Evolutionary conservation across 345 rosid species (phyloP), one percentile per base, ranked within the genome.

Genomic region (Populus nigra): DNA sequence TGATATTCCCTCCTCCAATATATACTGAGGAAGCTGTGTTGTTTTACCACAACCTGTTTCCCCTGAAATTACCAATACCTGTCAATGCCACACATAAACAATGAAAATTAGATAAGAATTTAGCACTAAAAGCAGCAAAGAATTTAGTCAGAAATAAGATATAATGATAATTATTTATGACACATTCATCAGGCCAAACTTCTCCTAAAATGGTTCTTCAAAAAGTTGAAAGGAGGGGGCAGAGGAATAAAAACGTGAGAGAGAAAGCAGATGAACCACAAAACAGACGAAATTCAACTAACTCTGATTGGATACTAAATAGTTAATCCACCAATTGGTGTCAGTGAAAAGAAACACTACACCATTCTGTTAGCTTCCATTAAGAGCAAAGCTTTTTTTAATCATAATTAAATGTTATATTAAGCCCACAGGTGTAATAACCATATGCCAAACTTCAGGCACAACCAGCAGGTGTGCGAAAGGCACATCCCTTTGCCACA

Each of bases 11-110:
- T 91, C 92, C 82, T 95, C 99, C 77, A 95, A 85, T 71, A 95
- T 89, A 87, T 89, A 95, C 25, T 93, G 98, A 82, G 99, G 97
- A 76, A 95, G 96, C 78, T 95, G 99, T 68, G 99, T 93, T 71
- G 99, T 93, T 86, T 95, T 95, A 81, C 99, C 98, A 90, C 99
- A 95, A 33, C 99, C 99, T 2, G 99, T 95, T 87, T 92, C 98
- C 73, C 99, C 99, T 69, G 99, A 95, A 76, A 93, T 91, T 50
- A 95, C 98, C 78, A 93, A 65, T 66, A 93, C 96, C 99, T 95
- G 80, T 22, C 80, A 72, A 75, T 22, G 38, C 71, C 49, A 74
- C 63, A 68, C 47, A 72, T 8, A 78, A 66, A 41, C 53, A 61
- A 63, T 13, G 23, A 69, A 69, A 69, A 68, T 76, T 45, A 63